Percentiles rank a stretch among this genome's conserved stretches.
These are phyloP conservation scores for Falciphora oryzae DNA, from an alignment of 2,329 filamentous ascomycete genomes.

Conservation along the genomic window DNA sequence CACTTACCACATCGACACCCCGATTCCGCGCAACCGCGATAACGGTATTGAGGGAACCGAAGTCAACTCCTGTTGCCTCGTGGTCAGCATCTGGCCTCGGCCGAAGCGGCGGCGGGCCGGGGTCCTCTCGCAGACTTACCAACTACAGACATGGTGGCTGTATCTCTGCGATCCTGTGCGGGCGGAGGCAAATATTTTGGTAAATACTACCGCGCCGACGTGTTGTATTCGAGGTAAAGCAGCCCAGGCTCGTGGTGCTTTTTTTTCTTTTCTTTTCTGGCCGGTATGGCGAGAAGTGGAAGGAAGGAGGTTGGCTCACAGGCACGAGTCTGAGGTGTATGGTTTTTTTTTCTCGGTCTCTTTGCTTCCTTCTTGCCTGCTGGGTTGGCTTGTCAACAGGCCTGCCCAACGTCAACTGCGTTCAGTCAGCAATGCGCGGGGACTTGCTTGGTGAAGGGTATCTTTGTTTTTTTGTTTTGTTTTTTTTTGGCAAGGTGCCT, in stretches of 20 bases:
- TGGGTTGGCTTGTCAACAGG: neutral
- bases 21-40: conserved; percentile 97
- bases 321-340: neutral
- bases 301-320: neutral
- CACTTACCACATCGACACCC: conserved; percentile 95
- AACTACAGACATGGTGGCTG: conserved; percentile 11
- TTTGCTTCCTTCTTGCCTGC: neutral
- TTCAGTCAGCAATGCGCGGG: neutral
- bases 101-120: neutral
- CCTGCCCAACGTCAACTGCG: neutral
- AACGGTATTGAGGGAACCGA: conserved; percentile 94
- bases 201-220: neutral
- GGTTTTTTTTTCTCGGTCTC: neutral
- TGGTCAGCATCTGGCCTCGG: conserved; percentile 1
- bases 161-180: conserved; percentile 6
- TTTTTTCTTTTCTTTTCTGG: neutral
- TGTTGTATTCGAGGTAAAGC: neutral
- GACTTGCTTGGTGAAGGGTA: neutral
- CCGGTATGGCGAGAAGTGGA: neutral
- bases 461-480: neutral
- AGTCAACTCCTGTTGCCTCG: conserved; percentile 65
- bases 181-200: neutral
- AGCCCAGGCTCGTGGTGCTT: neutral
- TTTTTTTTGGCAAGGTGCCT: neutral
- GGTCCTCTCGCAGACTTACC: conserved; percentile 5